Conservation (phyloP, 1,284 basidiomycete genomes). For the Boletus hoseneyae region DNA sequence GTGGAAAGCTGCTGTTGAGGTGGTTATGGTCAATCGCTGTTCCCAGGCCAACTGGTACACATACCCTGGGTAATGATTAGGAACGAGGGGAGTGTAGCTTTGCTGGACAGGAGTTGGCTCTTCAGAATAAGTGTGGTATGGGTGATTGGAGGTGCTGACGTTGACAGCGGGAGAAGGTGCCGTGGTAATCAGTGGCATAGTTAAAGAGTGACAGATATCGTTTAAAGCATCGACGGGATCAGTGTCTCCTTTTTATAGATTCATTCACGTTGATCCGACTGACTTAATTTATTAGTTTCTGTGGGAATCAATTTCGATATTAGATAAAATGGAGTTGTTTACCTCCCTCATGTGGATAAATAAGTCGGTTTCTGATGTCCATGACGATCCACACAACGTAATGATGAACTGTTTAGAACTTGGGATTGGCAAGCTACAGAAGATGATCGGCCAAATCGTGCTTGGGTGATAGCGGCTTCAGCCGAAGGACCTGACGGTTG, state of each 20-base stretch:
- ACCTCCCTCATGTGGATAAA: neutral
- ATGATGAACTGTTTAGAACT: neutral
- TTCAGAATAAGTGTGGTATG: neutral
- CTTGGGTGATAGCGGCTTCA: neutral
- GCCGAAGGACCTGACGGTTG: too few species aligned
- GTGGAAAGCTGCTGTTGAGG: neutral
- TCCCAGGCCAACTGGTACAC: neutral
- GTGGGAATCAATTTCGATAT: neutral
- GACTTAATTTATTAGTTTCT: neutral
- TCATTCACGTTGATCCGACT: neutral
- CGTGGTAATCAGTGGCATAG: neutral
- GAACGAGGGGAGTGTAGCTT: neutral
- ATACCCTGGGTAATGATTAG: slow-evolving; percentile 6
- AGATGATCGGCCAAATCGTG: neutral
- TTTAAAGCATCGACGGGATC: neutral
- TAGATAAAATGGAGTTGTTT: neutral
- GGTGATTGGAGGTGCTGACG: neutral
- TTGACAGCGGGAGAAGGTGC: neutral
- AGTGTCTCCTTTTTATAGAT: neutral
- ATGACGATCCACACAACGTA: neutral
- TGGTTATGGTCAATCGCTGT: neutral
- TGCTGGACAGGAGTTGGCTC: neutral
- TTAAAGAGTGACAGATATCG: neutral
- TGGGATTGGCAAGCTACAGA: neutral
- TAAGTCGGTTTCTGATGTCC: neutral